Evolutionary conservation across 192 early-diverging fungal species (phyloP).

Genomic region (Phlyctochytrium planicorne): DNA sequence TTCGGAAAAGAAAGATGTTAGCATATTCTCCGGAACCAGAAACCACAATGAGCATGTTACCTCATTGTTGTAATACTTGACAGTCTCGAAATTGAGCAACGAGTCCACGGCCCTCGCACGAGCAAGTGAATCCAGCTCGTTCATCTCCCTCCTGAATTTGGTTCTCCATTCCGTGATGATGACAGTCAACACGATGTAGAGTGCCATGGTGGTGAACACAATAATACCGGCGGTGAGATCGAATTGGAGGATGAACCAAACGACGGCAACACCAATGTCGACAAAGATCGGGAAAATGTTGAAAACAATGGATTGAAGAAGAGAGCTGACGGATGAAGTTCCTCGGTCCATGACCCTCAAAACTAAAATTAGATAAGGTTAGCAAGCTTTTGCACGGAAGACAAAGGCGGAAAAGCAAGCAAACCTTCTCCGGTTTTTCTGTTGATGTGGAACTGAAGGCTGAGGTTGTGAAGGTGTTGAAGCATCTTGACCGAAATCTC

Average conservation of each 20-base stretch:
- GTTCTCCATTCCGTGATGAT: slow-evolving; percentile 60
- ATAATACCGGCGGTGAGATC: slow-evolving; percentile 80
- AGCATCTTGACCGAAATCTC: slow-evolving; percentile 91
- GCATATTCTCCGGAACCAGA: too few relatives aligned
- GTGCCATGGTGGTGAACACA: slow-evolving; percentile 82
- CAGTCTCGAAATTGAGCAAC: slow-evolving; percentile 96
- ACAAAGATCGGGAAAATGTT: slow-evolving; percentile 87
- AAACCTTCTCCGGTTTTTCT: slow-evolving; percentile 67
- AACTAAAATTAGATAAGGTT: too few relatives aligned
- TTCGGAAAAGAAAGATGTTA: too few relatives aligned
- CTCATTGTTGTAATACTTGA: slow-evolving; percentile 84
- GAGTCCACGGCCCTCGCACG: slow-evolving; percentile 82
- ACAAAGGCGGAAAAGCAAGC: too few relatives aligned
- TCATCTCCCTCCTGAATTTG: slow-evolving; percentile 72
- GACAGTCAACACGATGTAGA: slow-evolving; percentile 83
- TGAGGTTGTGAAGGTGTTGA: slow-evolving; percentile 82
- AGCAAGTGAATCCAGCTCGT: slow-evolving; percentile 81
- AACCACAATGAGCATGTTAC: too few relatives aligned
- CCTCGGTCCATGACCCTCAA: slow-evolving; percentile 69
- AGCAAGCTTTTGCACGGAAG: too few relatives aligned
- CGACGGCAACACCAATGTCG: slow-evolving; percentile 82
- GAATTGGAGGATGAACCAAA: slow-evolving; percentile 50
- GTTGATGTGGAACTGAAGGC: slow-evolving; percentile 88
- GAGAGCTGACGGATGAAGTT: slow-evolving; percentile 55
- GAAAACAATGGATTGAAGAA: slow-evolving; percentile 82